These are phyloP conservation scores for Aspergillus sp. DNA, from an alignment of 2,329 filamentous ascomycete species.

Conservation along the genomic window DNA sequence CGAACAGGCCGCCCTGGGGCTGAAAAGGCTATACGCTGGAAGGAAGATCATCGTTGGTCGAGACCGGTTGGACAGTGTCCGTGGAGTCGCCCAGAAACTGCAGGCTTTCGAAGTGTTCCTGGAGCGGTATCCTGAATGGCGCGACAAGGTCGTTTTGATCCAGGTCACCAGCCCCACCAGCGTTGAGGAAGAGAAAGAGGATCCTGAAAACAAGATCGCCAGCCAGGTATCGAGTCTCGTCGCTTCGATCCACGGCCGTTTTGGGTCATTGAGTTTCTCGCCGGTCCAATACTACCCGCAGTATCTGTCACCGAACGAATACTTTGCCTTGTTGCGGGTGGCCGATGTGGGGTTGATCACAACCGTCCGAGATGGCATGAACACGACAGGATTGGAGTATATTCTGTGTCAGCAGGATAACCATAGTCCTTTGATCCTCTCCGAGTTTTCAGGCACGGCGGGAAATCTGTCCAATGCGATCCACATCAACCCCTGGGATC, in stretches of 20 bases:
- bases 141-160: constrained; percentile 82
- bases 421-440: constrained; percentile 82
- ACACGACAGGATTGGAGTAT: constrained; percentile 92
- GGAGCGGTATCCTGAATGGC: constrained; percentile 84
- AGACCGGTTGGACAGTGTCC: constrained; percentile 85
- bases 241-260: constrained; percentile 81
- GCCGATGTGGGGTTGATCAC: constrained; percentile 92
- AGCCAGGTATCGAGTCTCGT: constrained; percentile 87
- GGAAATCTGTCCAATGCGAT: constrained; percentile 77
- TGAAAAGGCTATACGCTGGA: constrained; percentile 70
- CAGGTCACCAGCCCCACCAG: constrained; percentile 87
- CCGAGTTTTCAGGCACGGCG: constrained; percentile 92
- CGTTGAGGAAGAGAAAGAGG: constrained; percentile 69
- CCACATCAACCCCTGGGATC: constrained; percentile 95
- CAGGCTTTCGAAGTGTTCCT: constrained; percentile 91
- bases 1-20: constrained; percentile 60
- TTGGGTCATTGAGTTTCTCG: constrained; percentile 78
- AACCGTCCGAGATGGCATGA: constrained; percentile 94
- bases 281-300: constrained; percentile 94
- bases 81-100: constrained; percentile 91
- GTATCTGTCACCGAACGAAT: constrained; percentile 81
- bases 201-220: constrained; percentile 69
- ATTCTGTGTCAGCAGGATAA: constrained; percentile 83
- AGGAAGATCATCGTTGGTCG: constrained; percentile 94
- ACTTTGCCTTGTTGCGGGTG: constrained; percentile 84